Evolutionary conservation across 2,329 filamentous ascomycete species (phyloP).

Genomic region (Mycosphaerella sp.): DNA sequence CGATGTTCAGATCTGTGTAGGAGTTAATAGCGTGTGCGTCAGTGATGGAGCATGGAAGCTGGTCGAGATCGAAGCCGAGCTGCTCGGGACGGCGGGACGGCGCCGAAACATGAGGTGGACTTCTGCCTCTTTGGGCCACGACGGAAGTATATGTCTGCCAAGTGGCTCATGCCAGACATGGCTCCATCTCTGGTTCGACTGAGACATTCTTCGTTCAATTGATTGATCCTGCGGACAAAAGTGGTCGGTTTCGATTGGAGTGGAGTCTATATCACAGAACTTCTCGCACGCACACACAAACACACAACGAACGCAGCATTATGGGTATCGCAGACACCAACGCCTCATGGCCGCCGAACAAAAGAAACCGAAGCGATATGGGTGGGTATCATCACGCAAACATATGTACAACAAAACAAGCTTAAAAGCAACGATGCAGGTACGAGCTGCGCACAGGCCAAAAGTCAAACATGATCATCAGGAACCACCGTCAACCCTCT

Average conservation of each 20-base stretch:
- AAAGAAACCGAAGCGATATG: conserved; percentile 6
- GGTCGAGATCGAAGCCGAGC: neutral
- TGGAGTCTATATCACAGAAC: conserved; percentile 4
- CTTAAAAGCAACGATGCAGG: conserved; percentile 7
- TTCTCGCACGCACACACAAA: neutral
- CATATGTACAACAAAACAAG: conserved; percentile 3
- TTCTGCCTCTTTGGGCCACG: neutral
- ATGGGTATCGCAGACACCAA: conserved; percentile 7
- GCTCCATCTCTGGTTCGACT: neutral
- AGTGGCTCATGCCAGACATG: neutral
- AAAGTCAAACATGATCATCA: too few species aligned
- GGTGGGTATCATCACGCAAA: conserved; percentile 5
- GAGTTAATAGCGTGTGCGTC: neutral
- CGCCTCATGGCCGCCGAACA: neutral
- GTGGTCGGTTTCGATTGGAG: conserved; percentile 1
- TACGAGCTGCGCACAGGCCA: neutral
- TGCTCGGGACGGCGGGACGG: neutral
- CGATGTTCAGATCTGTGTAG: neutral
- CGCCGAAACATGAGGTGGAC: neutral
- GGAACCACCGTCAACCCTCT: too few species aligned
- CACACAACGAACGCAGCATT: neutral
- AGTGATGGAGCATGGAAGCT: neutral
- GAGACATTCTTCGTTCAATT: neutral
- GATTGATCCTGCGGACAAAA: neutral
- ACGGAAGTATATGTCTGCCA: neutral